Evolutionary conservation across 768 basidiomycete genomes (phyloP), one percentile per base, ranked within the genome.

Genomic region (Rhodotorula sphaerocarpa): DNA sequence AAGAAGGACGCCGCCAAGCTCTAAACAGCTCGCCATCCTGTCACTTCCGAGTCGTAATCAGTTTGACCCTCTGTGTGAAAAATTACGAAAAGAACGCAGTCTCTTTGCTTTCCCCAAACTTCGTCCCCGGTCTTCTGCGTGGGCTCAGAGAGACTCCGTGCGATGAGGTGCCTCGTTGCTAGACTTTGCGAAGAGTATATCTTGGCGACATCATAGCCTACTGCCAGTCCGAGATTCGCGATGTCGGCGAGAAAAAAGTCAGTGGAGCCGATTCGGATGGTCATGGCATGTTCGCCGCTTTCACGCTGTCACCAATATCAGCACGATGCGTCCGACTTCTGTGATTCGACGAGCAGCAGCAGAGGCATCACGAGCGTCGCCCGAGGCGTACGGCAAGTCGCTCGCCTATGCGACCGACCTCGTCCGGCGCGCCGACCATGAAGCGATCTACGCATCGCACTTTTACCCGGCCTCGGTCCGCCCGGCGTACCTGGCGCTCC

Each of bases 391-490:
- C 52, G 21, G 27, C 18, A 45, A 57, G 20, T 28, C 43, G 9
- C 64, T 65, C 30, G 48, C 42, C 25, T 65, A 60, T 51, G 64
- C 64, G 0, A 42, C 42, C 5, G 21, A 23, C 9, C 48, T 60
- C 12, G 56, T 65, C 7, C 64, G 59, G 15, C 47, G 55, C 7
- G 15, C 33, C 25, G 67, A 69, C 52, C 53, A 50, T 21, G 67
- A 69, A 39, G 47, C 59, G 12, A 48, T 65, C 48, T 65, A 59
- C 50, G 56, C 63, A 10, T 58, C 69, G 20, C 51, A 63, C 55
- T 72, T 72, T 59, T 72, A 70, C 54, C 71, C 71, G 9, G 43
- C 51, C 23, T n/a, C 33, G 11, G 50, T 59, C 18, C 66, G 66
- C 1, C 66, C 65, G 12, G 69, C 65, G 15, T 72, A 66, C 48